A percentile compares a stretch with the other conserved stretches of the same genome.
Evolutionary conservation across 495 filamentous ascomycete genomes (phyloP).

Genomic region (Trichoderma virens): DNA sequence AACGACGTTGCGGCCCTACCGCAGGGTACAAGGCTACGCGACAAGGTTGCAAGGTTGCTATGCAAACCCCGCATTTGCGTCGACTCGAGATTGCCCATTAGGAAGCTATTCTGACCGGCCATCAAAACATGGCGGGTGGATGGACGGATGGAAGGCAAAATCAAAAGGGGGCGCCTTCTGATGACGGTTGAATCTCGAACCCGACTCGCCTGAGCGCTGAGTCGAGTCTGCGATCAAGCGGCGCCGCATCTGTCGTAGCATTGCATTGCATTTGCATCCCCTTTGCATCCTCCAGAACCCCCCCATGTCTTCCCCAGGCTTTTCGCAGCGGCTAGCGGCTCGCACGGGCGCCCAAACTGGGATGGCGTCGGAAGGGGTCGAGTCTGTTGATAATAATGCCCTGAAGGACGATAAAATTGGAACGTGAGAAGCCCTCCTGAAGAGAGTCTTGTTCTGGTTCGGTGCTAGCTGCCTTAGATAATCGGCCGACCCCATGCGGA

Average conservation of each 20-base stretch:
- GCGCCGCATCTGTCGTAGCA: not conserved
- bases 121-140: not conserved
- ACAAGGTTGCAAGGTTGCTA: not conserved
- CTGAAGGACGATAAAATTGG: no score
- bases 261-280: not conserved
- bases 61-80: not conserved
- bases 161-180: not conserved
- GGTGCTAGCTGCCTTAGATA: not conserved
- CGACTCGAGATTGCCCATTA: not conserved
- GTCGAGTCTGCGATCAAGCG: not conserved
- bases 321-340: not conserved
- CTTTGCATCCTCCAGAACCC: no score
- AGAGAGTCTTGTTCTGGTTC: no score
- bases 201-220: not conserved
- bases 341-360: not conserved
- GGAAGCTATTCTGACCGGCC: not conserved
- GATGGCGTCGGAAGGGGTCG: no score
- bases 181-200: not conserved
- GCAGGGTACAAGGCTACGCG: no score
- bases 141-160: not conserved
- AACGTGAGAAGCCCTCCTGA: no score
- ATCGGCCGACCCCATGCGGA: not conserved
- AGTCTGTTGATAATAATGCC: not conserved
- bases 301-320: conserved; percentile 2
- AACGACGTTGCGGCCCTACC: no score